Conservation (phyloP, 345 rosid species). For the Melaleuca quinquenervia region DNA sequence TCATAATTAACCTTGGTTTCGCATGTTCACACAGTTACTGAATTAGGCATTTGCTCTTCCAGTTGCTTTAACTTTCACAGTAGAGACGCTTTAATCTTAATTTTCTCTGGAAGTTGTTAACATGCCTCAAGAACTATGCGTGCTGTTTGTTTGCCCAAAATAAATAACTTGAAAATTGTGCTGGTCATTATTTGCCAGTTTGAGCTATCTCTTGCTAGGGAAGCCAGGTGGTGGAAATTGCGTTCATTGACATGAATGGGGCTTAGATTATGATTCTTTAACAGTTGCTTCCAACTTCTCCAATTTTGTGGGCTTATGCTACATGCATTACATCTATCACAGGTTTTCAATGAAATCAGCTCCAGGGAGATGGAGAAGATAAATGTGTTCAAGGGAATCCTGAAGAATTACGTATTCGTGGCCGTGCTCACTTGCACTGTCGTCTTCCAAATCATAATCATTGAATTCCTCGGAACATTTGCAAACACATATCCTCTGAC, state of each 20-base stretch:
- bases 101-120: too few species aligned
- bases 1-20: not conserved
- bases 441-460: slow-evolving; percentile 55
- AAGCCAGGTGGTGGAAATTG: not conserved
- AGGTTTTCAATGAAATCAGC: slow-evolving; percentile 77
- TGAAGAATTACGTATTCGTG: slow-evolving; percentile 50
- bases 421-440: slow-evolving; percentile 44
- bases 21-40: not conserved
- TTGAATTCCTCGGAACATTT: slow-evolving; percentile 54
- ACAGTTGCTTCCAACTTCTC: not conserved
- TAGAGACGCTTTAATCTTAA: too few species aligned
- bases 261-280: not conserved
- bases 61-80: rapidly evolving
- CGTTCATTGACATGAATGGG: not conserved
- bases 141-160: too few species aligned
- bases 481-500: slow-evolving; percentile 70
- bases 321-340: rapidly evolving
- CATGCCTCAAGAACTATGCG: too few species aligned
- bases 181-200: not conserved
- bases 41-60: not conserved
- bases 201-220: not conserved
- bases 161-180: not conserved
- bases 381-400: slow-evolving; percentile 62
- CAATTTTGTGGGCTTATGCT: not conserved
- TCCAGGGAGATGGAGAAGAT: slow-evolving; percentile 72